These are phyloP conservation scores for Colletotrichum nymphaeae DNA, from an alignment of 2,329 filamentous ascomycete species.

Conservation along the genomic window DNA sequence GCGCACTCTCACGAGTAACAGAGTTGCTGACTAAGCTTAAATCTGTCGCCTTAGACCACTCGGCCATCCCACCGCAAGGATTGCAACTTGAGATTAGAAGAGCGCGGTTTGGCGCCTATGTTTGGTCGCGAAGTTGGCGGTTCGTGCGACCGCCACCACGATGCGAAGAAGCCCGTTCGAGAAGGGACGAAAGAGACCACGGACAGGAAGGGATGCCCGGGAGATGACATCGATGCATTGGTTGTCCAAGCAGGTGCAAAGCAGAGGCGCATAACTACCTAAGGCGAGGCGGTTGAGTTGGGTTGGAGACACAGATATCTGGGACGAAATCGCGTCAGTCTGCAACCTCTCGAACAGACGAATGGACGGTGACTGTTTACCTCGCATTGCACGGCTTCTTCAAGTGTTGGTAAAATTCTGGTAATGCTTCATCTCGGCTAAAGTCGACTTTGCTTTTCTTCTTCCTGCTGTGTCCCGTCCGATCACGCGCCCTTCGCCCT, in stretches of 20 bases:
- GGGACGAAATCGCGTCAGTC: background rate
- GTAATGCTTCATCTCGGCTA: conserved; percentile 5
- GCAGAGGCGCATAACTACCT: background rate
- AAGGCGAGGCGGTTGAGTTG: background rate
- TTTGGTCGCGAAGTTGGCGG: too few species aligned
- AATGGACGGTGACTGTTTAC: background rate
- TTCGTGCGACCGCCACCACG: background rate
- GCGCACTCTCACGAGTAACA: conserved; percentile 34
- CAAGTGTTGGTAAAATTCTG: conserved; percentile 6
- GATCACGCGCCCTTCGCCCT: conserved; percentile 71
- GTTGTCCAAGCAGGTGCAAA: background rate
- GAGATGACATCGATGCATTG: background rate
- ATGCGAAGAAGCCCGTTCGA: too few species aligned
- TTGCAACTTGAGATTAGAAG: background rate
- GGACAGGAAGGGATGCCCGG: too few species aligned
- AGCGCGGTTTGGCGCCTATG: background rate
- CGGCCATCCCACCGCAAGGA: conserved; percentile 31
- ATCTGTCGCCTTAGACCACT: conserved; percentile 36
- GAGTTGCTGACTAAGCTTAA: conserved; percentile 25
- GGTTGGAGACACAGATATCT: background rate
- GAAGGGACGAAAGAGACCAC: background rate
- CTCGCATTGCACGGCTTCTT: conserved; percentile 4
- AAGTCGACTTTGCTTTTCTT: background rate
- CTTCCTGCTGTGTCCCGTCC: background rate
- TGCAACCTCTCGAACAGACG: background rate